phyloP scores from a whole-genome alignment of 805 yeast genomes.

The Starmerella asiatica region DNA sequence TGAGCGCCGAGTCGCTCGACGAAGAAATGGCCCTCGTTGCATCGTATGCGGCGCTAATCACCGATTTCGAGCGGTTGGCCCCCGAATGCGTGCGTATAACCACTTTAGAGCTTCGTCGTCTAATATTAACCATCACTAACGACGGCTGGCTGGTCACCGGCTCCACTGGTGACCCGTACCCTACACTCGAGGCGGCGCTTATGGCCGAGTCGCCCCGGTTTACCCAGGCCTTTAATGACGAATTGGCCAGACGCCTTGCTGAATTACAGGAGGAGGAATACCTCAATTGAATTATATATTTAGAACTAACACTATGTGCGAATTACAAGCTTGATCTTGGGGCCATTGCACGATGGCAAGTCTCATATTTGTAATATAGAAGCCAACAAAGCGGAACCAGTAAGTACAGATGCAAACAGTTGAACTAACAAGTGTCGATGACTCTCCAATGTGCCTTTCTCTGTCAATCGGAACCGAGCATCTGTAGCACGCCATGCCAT shows the following conservation, averaged over 20 bases:
- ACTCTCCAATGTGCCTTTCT: no score
- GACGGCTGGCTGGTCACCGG: constrained; percentile 17
- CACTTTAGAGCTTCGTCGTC: constrained; percentile 15
- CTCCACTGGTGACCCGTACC: constrained; percentile 15
- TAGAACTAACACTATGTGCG: no score
- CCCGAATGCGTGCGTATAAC: constrained; percentile 2
- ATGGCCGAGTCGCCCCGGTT: constrained; percentile 23
- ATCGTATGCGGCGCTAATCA: constrained; percentile 2
- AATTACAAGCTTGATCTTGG: no score
- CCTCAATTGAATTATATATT: no score
- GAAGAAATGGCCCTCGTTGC: constrained; percentile 12
- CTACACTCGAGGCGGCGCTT: constrained; percentile 25
- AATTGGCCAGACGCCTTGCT: constrained; percentile 7
- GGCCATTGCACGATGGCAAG: no score
- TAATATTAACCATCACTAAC: constrained; percentile 6
- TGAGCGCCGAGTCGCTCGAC: constrained; percentile 9
- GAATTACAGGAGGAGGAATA: neutral
- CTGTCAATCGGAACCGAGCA: no score
- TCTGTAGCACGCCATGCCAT: no score
- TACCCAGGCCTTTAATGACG: constrained; percentile 15
- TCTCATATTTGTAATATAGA: no score
- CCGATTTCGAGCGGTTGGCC: constrained; percentile 3
- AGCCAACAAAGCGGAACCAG: no score
- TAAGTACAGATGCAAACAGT: no score
- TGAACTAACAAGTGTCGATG: no score